phyloP scores from a whole-genome alignment of 2,329 filamentous ascomycete species.

The Hymenotorrendiella dingleyae region DNA sequence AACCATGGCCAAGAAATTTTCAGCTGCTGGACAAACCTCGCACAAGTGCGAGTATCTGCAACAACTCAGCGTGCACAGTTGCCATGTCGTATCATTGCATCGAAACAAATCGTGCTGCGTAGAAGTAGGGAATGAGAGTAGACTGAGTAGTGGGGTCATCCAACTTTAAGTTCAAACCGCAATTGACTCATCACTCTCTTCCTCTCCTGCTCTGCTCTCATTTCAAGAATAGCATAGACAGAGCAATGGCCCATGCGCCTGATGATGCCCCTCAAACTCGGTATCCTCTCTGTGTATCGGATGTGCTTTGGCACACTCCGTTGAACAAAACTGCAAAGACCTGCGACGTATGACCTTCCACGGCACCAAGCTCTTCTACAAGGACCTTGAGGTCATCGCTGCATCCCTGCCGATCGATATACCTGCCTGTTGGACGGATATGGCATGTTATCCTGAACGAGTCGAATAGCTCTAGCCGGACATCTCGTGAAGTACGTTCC shows the following conservation, averaged over 20 bases:
- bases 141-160: too few relatives aligned
- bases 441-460: neutral
- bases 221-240: too few relatives aligned
- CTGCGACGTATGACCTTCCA: conserved; percentile 57
- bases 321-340: conserved; percentile 62
- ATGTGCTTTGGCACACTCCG: conserved; percentile 60
- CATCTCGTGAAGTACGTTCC: neutral
- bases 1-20: too few relatives aligned
- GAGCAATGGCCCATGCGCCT: neutral
- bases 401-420: conserved; percentile 35
- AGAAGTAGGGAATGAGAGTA: too few relatives aligned
- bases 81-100: too few relatives aligned
- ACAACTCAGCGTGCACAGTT: too few relatives aligned
- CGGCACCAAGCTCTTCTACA: conserved; percentile 70
- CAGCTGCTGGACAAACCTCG: too few relatives aligned
- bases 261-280: conserved; percentile 44
- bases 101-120: too few relatives aligned
- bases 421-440: neutral
- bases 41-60: too few relatives aligned
- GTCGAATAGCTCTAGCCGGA: neutral
- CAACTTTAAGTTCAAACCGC: too few relatives aligned
- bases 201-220: too few relatives aligned
- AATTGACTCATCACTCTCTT: neutral
- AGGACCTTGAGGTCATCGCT: conserved; percentile 63
- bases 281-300: conserved; percentile 76